Conservation (phyloP, 441 rosid genomes). For the Erodium texanum region DNA sequence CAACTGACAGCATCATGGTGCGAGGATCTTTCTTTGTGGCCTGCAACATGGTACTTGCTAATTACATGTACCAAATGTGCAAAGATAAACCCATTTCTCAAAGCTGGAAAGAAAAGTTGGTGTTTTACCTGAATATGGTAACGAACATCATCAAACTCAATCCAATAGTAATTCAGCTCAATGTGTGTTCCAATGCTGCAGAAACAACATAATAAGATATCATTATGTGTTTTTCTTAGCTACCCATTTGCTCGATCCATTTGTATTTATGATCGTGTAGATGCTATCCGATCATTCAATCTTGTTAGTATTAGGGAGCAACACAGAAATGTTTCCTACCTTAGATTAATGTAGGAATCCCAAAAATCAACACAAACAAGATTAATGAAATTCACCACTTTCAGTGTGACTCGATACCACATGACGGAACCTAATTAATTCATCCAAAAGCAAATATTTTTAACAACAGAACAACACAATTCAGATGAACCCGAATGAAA, state of each 20-base stretch:
- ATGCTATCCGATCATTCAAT: not conserved
- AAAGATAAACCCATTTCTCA: not conserved
- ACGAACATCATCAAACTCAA: conserved; percentile 85
- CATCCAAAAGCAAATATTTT: not conserved
- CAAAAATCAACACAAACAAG: not conserved
- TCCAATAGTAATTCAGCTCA: conserved; percentile 82
- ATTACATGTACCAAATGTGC: conserved; percentile 14
- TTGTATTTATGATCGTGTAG: not conserved
- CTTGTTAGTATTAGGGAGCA: not conserved
- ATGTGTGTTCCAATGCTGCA: conserved; percentile 77
- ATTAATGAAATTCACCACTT: not conserved
- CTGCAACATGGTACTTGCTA: conserved; percentile 11
- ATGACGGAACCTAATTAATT: not conserved
- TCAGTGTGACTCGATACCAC: not conserved
- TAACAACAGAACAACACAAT: not conserved
- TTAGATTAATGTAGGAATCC: not conserved
- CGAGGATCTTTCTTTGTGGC: conserved; percentile 54
- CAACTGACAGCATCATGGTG: conserved; percentile 56
- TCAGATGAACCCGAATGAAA: not conserved
- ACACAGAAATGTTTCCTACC: too few species aligned
- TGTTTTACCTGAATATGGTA: conserved; percentile 77
- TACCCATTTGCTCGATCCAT: not conserved
- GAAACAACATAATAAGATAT: conserved; percentile 5
- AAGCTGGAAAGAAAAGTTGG: not conserved
- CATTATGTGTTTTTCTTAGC: not conserved